Evolutionary conservation across 2,329 filamentous ascomycete genomes (phyloP), one percentile per base, ranked within the genome.

Genomic region (Aspergillus alliaceus): DNA sequence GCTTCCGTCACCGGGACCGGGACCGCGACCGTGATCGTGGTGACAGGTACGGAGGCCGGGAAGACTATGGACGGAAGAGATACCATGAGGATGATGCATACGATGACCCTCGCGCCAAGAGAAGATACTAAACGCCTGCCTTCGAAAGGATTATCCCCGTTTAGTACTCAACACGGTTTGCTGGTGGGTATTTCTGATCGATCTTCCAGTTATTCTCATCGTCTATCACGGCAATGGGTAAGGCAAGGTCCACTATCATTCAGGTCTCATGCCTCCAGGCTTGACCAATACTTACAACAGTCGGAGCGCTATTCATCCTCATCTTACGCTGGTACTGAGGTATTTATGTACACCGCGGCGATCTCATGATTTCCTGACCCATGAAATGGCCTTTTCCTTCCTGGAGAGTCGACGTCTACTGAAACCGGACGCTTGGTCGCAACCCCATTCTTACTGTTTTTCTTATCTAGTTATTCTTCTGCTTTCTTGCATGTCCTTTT

Each of bases 51-150:
- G 72, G 71, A 56, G 75, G 78, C 62, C 78, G 81, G 50, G 81
- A 85, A 64, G 83, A 83, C 51, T 79, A 82, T 57, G 78, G 75
- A 76, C 85, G 72, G 84, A 90, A 81, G 69, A 85, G 88, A 72
- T 82, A 86, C 52, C 91, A 90, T 75, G 92, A 96, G 52, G 89
- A 89, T 70, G 87, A 87, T 72, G 84, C 85, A 64, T 88, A 93
- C 77, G 91, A 96, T 70, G 93, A 96, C 75, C 80, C 81, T 51
- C 81, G 85, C 65, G 80, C 79, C 66, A 82, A 84, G 71, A 80
- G 85, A 69, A 80, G 85, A 70, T 88, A 87, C 72, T 86, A 76
- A 74, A 42, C 42, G 34, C 40, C 44, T 29, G 44, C 53, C 48
- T 24, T 11, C 18, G 37, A 53, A 60, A 47, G 59, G 56, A 55